Evolutionary conservation across 2,329 filamentous ascomycete genomes (phyloP).

Genomic region (Bisporella sp.): DNA sequence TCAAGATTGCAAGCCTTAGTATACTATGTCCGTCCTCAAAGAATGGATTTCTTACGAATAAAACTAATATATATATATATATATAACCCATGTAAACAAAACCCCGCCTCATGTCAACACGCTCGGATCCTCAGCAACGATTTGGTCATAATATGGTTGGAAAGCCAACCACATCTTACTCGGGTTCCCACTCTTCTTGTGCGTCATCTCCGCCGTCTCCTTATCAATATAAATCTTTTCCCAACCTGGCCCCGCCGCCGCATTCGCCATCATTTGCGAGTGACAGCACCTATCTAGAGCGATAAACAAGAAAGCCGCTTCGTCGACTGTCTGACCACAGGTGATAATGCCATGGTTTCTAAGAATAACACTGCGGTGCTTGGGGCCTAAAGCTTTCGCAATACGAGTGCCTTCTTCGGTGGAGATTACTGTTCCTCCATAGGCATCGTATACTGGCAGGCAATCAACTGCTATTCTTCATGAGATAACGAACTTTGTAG

Average conservation of each 20-base stretch:
- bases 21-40: too few species aligned
- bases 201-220: background rate
- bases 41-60: too few species aligned
- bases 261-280: constrained; percentile 26
- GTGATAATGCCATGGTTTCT: constrained; percentile 39
- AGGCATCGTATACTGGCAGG: constrained; percentile 30
- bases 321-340: constrained; percentile 33
- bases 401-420: constrained; percentile 38
- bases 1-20: too few species aligned
- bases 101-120: background rate
- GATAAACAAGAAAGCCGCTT: constrained; percentile 35
- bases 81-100: too few species aligned
- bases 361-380: constrained; percentile 34
- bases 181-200: background rate
- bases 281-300: constrained; percentile 35
- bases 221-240: background rate
- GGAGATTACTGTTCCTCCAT: constrained; percentile 39
- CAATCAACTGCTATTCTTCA: background rate
- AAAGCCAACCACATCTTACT: background rate
- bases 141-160: background rate
- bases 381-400: constrained; percentile 29
- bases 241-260: background rate
- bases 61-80: too few species aligned
- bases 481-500: background rate
- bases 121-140: background rate